Evolutionary conservation across 2,329 filamentous ascomycete genomes (phyloP).

Genomic region (Sclerotinia glacialis): DNA sequence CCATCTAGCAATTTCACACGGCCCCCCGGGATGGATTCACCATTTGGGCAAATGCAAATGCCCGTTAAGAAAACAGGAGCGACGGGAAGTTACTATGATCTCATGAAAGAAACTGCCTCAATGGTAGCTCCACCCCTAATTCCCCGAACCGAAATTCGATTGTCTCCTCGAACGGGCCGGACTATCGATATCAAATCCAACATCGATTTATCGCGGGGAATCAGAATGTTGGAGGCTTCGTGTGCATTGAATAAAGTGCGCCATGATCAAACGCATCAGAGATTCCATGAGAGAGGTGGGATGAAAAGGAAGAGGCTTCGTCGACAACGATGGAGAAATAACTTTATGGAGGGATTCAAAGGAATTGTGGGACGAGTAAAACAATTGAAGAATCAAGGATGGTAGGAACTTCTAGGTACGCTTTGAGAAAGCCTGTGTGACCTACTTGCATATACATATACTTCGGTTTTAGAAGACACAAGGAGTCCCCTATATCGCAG

Average conservation of each 20-base stretch:
- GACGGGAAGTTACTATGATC: neutral
- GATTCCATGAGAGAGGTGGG: slow-evolving; percentile 72
- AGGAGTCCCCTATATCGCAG: neutral
- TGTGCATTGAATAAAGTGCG: slow-evolving; percentile 57
- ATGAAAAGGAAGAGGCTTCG: slow-evolving; percentile 73
- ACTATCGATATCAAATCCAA: slow-evolving; percentile 26
- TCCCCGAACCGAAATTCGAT: slow-evolving; percentile 25
- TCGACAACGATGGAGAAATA: slow-evolving; percentile 64
- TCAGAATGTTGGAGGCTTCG: slow-evolving; percentile 42
- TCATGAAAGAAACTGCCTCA: neutral
- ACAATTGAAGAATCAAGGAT: slow-evolving; percentile 73
- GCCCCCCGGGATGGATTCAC: neutral
- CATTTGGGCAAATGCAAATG: neutral
- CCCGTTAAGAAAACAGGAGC: neutral
- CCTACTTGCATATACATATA: slow-evolving; percentile 16
- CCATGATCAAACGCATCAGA: slow-evolving; percentile 55
- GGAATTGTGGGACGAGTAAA: slow-evolving; percentile 61
- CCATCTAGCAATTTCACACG: neutral
- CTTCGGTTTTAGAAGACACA: neutral
- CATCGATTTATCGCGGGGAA: slow-evolving; percentile 34
- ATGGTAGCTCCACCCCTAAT: neutral
- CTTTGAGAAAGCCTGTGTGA: slow-evolving; percentile 22
- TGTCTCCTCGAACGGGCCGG: slow-evolving; percentile 35
- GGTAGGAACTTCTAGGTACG: slow-evolving; percentile 51
- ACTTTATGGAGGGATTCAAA: slow-evolving; percentile 68